Base-by-base conservation (phyloP, 148 eudicot species). In the Vaccinium myrtillus region DNA sequence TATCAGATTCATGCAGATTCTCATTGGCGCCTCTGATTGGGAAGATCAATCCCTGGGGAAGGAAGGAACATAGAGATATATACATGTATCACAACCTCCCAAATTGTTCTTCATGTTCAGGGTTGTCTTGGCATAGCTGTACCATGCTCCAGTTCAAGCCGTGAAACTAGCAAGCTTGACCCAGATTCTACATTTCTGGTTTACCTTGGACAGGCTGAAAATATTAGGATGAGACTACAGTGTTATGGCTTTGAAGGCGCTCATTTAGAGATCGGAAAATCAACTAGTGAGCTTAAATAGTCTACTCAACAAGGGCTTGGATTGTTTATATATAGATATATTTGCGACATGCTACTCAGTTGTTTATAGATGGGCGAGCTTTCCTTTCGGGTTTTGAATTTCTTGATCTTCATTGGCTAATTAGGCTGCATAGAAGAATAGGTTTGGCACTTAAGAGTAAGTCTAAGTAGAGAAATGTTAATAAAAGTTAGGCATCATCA, bases 181-280 rank as follows among this genome's bases (percentile, higher is more conserved):
- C 51, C 88, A 2, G 85, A 88, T 25, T 79, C 50, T 67, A 86
- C 94, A 70, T 85, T 94, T 81, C 92, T 93, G 67, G 97, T 94
- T 67, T 96, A 96, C 83, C 84, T 96, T 79, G 99, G 99, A 25
- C 94, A 96, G 82, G 92, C 99, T 80, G 96, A 94, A 67, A 94
- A 93, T 89, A 93, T 96, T 55, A 89, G 95, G 87, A 87, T 90
- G 59, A 90, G 99, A n/a, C n/a, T n/a, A n/a, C n/a, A 85, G 78
- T 79, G 85, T 10, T 94, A 94, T 87, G 99, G 99, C 46, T 92
- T 94, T 3, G 89, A 87, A 55, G 99, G 99, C n/a, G 90, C 94
- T 43, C 99, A 96, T 90, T 88, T 94, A 85, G 94, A 91, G 85
- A 93, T 83, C 78, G 91, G 85, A n/a, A 86, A 51, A 70, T 88